Conservation (phyloP, 2,329 filamentous ascomycete genomes). For the Zalaria obscura region DNA sequence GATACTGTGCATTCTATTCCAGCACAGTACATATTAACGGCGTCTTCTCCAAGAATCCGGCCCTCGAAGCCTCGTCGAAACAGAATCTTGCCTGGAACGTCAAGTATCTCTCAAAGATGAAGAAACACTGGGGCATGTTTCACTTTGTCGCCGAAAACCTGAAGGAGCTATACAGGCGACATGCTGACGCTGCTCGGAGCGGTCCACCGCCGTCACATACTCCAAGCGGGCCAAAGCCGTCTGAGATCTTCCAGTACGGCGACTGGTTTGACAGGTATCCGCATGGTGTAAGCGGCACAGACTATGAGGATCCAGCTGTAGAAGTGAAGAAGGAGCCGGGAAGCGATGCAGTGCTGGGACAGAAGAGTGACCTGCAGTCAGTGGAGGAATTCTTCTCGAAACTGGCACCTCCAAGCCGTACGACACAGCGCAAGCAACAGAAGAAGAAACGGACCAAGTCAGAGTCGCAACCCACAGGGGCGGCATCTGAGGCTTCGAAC, state of each 20-base stretch:
- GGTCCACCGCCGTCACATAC: conserved; percentile 36
- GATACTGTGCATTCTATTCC: conserved; percentile 86
- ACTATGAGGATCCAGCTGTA: conserved; percentile 63
- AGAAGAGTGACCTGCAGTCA: conserved; percentile 80
- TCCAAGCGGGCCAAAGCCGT: conserved; percentile 15
- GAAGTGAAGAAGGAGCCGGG: conserved; percentile 59
- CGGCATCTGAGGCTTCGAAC: not conserved
- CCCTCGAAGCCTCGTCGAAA: conserved; percentile 65
- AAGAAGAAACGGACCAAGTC: conserved; percentile 18
- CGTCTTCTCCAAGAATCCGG: conserved; percentile 71
- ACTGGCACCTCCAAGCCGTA: conserved; percentile 45
- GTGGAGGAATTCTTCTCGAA: conserved; percentile 89
- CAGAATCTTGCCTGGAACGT: conserved; percentile 77
- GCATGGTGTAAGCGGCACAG: conserved; percentile 71
- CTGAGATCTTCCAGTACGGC: conserved; percentile 76
- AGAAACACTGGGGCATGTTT: conserved; percentile 97
- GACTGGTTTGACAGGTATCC: conserved; percentile 97
- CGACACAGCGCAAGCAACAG: conserved; percentile 24
- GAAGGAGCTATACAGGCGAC: conserved; percentile 73
- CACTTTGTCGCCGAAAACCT: conserved; percentile 91
- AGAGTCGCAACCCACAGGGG: conserved; percentile 8
- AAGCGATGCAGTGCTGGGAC: conserved; percentile 77
- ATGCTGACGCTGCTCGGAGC: conserved; percentile 64
- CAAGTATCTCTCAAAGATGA: conserved; percentile 85
- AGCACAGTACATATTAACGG: conserved; percentile 90